Evolutionary conservation across 1,284 basidiomycete species (phyloP).

Genomic region (Hemileia vastatrix): DNA sequence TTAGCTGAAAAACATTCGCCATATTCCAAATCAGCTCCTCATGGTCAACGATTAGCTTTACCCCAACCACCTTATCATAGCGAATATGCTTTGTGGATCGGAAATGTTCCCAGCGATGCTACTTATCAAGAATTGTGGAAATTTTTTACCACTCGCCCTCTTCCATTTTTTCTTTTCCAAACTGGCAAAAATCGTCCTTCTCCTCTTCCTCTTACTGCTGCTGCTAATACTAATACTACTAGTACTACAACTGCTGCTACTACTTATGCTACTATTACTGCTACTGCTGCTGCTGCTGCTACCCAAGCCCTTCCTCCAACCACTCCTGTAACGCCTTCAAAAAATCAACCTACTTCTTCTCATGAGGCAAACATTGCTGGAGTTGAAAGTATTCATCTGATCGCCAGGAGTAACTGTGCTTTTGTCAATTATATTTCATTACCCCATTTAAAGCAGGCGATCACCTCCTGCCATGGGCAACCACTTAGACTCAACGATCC

Average conservation of each 20-base stretch:
- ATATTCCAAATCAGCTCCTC: background rate
- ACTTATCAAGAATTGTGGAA: slow-evolving; percentile 77
- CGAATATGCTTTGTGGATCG: slow-evolving; percentile 93
- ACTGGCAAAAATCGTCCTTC: too few relatives aligned
- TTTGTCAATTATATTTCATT: slow-evolving; percentile 77
- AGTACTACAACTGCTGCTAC: too few relatives aligned
- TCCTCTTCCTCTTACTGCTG: background rate
- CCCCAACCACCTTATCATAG: slow-evolving; percentile 46
- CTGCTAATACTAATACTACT: too few relatives aligned
- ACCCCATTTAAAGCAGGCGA: slow-evolving; percentile 57
- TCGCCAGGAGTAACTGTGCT: slow-evolving; percentile 80
- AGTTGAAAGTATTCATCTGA: slow-evolving; percentile 79
- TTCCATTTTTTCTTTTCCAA: too few relatives aligned
- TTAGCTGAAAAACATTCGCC: too few relatives aligned
- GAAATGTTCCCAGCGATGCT: slow-evolving; percentile 72
- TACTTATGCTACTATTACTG: too few relatives aligned
- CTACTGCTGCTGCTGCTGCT: too few relatives aligned
- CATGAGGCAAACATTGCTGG: slow-evolving; percentile 49
- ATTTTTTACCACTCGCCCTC: slow-evolving; percentile 55
- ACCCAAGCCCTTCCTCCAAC: slow-evolving; percentile 8
- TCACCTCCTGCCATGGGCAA: slow-evolving; percentile 61
- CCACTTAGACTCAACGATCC: slow-evolving; percentile 59
- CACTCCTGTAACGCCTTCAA: background rate
- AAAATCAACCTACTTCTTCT: background rate
- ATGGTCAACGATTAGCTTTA: background rate